These are phyloP conservation scores for Phaeophleospora eucalypticola DNA, from an alignment of 2,329 filamentous ascomycete genomes.

Conservation along the genomic window DNA sequence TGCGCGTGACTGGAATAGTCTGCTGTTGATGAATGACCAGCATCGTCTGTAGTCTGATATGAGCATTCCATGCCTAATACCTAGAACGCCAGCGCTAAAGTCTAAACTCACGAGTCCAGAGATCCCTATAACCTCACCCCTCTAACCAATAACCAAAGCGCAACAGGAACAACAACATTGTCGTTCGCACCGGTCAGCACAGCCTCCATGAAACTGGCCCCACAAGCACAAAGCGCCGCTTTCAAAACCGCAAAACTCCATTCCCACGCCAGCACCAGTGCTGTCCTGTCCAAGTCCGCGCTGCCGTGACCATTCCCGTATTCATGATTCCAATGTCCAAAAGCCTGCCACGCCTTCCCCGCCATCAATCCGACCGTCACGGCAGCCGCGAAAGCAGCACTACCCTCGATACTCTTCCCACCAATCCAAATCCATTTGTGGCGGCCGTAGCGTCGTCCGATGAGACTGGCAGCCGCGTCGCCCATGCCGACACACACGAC, in stretches of 20 bases:
- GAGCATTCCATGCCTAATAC: too few relatives aligned
- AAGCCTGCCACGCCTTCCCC: slow-evolving; percentile 67
- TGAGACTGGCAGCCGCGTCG: slow-evolving; percentile 85
- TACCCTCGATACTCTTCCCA: slow-evolving; percentile 90
- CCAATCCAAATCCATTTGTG: slow-evolving; percentile 96
- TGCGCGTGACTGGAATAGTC: too few relatives aligned
- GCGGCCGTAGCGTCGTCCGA: slow-evolving; percentile 80
- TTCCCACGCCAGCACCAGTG: slow-evolving; percentile 2
- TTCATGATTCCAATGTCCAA: slow-evolving; percentile 63
- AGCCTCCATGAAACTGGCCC: slow-evolving; percentile 88
- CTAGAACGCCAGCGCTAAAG: too few relatives aligned
- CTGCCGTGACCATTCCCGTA: slow-evolving; percentile 14
- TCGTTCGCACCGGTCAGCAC: slow-evolving; percentile 96
- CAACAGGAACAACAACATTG: slow-evolving; percentile 92
- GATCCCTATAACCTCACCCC: slow-evolving; percentile 57
- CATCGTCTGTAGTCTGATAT: too few relatives aligned
- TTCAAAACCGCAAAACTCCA: slow-evolving; percentile 47
- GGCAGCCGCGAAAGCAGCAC: slow-evolving; percentile 71
- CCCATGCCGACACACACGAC: slow-evolving; percentile 93
- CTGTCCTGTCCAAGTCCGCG: slow-evolving; percentile 8
- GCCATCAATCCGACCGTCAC: slow-evolving; percentile 70
- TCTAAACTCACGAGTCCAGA: neutral
- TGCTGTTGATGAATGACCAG: too few relatives aligned
- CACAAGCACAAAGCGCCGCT: slow-evolving; percentile 65
- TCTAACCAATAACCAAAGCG: slow-evolving; percentile 88